phyloP scores from a whole-genome alignment of 345 rosid species.

The Dimocarpus longan region DNA sequence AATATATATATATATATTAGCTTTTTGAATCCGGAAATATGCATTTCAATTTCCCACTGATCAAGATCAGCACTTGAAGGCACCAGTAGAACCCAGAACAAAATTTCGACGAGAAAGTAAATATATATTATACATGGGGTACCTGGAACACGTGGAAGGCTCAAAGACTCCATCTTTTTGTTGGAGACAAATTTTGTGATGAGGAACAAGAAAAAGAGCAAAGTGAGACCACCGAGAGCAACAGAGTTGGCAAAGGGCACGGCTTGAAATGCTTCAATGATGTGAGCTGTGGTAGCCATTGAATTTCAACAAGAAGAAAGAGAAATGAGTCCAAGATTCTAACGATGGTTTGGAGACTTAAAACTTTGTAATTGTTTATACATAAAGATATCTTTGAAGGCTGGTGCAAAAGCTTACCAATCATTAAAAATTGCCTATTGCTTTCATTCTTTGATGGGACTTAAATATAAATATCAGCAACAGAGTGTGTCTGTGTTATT shows the following conservation, averaged over 20 bases:
- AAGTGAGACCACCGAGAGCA: constrained; percentile 43
- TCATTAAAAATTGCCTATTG: too few species aligned
- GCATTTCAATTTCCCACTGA: neutral
- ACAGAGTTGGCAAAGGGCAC: constrained; percentile 43
- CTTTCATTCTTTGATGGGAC: neutral
- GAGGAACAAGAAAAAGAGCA: constrained; percentile 42
- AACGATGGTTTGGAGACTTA: neutral
- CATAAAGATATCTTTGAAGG: neutral
- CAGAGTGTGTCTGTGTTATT: too few species aligned
- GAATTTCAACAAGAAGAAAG: neutral
- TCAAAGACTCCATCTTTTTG: constrained; percentile 34
- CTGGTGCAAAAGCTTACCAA: neutral
- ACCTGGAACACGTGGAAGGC: constrained; percentile 71
- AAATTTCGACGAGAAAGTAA: neutral
- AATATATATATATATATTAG: neutral
- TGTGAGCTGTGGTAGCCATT: constrained; percentile 17
- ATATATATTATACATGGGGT: neutral
- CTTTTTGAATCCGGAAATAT: neutral
- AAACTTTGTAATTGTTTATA: neutral
- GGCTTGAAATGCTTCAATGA: constrained; percentile 18
- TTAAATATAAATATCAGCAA: too few species aligned
- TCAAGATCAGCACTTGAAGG: neutral
- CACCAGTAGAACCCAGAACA: neutral
- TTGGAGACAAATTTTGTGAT: constrained; percentile 30
- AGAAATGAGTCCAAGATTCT: constrained; percentile 1